Conservation (phyloP, 768 basidiomycete species). For the Rickenella mellea region DNA sequence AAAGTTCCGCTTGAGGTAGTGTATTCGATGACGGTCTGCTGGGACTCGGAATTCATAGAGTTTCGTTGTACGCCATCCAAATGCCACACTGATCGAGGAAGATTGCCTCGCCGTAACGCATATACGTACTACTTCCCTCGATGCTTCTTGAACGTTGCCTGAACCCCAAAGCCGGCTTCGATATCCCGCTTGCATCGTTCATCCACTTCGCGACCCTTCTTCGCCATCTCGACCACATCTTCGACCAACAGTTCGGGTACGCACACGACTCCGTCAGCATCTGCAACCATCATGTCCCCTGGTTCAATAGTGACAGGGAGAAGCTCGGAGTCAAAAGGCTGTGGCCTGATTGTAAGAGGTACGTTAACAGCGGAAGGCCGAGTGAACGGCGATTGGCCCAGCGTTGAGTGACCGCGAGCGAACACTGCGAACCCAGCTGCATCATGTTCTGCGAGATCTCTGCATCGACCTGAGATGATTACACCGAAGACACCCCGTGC, state of each 20-base stretch:
- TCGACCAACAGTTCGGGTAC: slow-evolving; percentile 47
- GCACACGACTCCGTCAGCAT: slow-evolving; percentile 84
- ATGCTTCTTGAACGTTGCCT: slow-evolving; percentile 70
- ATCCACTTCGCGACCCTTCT: slow-evolving; percentile 54
- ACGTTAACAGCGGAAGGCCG: slow-evolving; percentile 70
- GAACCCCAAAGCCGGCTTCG: slow-evolving; percentile 60
- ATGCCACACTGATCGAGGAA: no score
- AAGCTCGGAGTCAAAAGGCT: slow-evolving; percentile 30
- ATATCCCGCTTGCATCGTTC: slow-evolving; percentile 68
- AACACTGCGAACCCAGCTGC: slow-evolving; percentile 69
- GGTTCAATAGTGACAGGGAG: slow-evolving; percentile 52
- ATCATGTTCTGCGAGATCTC: slow-evolving; percentile 76
- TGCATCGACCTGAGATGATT: slow-evolving; percentile 75
- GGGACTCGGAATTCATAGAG: no score
- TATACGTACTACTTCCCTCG: slow-evolving; percentile 35
- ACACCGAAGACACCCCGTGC: slow-evolving; percentile 63
- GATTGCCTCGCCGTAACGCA: no score
- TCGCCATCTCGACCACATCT: slow-evolving; percentile 50
- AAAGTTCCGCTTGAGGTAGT: no score
- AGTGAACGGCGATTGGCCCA: slow-evolving; percentile 81
- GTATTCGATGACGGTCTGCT: no score
- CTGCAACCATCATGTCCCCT: slow-evolving; percentile 79
- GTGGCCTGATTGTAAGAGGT: slow-evolving; percentile 38
- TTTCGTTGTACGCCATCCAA: no score
- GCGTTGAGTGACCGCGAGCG: slow-evolving; percentile 70